A percentile compares a stretch with the other conserved stretches of the same genome.
phyloP scores from a whole-genome alignment of 2,329 filamentous ascomycete genomes.

The Scortechinia acanthostroma region DNA sequence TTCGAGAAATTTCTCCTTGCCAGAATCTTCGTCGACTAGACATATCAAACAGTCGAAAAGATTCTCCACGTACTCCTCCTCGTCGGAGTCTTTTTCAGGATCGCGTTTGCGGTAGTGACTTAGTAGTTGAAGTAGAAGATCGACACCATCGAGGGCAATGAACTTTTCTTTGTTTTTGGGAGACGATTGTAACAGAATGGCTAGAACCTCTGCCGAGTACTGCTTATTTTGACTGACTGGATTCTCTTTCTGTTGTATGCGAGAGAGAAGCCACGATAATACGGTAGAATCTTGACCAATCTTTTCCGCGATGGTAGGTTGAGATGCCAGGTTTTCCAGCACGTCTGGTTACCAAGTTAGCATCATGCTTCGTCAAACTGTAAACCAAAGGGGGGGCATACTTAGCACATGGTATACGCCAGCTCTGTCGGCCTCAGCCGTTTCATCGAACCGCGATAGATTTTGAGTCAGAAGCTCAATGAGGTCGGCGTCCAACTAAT shows the following conservation, averaged over 20 bases:
- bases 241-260: conserved; percentile 64
- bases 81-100: conserved; percentile 75
- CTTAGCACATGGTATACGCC: conserved; percentile 78
- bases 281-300: conserved; percentile 65
- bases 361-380: not conserved
- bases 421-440: conserved; percentile 65
- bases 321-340: conserved; percentile 78
- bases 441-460: conserved; percentile 73
- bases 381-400: conserved; percentile 19
- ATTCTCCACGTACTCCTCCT: conserved; percentile 93
- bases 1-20: conserved; percentile 76
- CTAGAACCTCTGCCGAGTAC: conserved; percentile 85
- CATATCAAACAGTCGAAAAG: conserved; percentile 82
- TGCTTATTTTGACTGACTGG: conserved; percentile 83
- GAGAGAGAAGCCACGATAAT: conserved; percentile 69
- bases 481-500: conserved; percentile 62
- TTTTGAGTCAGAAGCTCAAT: conserved; percentile 71
- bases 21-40: conserved; percentile 65
- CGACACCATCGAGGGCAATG: conserved; percentile 63
- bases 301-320: conserved; percentile 58
- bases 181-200: conserved; percentile 78
- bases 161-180: conserved; percentile 56
- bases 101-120: conserved; percentile 81
- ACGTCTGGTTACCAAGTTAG: conserved; percentile 35
- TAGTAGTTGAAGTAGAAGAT: conserved; percentile 74